Conservation (phyloP, 805 yeast species). For the Kuraishia cidri region DNA sequence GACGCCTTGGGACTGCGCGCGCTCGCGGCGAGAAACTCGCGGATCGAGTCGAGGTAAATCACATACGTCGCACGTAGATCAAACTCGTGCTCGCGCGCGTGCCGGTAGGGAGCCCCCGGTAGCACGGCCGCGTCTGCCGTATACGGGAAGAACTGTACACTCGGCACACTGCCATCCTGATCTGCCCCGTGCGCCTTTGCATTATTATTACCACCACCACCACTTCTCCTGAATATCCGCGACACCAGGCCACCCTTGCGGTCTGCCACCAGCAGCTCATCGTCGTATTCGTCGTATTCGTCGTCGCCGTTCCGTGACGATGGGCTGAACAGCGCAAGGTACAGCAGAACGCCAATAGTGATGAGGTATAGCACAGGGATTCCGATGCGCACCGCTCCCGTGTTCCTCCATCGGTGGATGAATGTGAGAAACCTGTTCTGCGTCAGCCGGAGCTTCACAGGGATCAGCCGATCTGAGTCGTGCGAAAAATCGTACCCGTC, state of each 20-base stretch:
- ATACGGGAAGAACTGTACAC: slow-evolving; percentile 18
- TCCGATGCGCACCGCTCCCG: slow-evolving; percentile 6
- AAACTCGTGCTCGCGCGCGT: slow-evolving; percentile 21
- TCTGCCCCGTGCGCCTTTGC: slow-evolving; percentile 2
- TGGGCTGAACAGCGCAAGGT: slow-evolving; percentile 3
- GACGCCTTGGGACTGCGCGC: slow-evolving; percentile 13
- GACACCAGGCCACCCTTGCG: background rate
- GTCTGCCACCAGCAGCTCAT: background rate
- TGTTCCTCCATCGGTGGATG: slow-evolving; percentile 8
- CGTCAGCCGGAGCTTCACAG: slow-evolving; percentile 3
- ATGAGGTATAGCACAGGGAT: slow-evolving; percentile 12
- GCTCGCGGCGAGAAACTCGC: slow-evolving; percentile 16
- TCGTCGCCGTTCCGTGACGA: background rate
- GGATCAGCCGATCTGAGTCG: slow-evolving; percentile 1
- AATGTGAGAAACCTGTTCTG: slow-evolving; percentile 5
- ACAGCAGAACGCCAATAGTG: slow-evolving; percentile 7
- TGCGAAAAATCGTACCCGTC: slow-evolving; percentile 1
- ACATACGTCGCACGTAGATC: slow-evolving; percentile 24
- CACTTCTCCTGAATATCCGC: background rate
- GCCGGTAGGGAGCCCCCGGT: slow-evolving; percentile 27
- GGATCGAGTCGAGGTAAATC: slow-evolving; percentile 22
- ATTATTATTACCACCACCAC: background rate
- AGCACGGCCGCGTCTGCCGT: slow-evolving; percentile 18
- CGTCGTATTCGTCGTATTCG: slow-evolving; percentile 1
- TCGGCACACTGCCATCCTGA: slow-evolving; percentile 9